Evolutionary conservation across 2,329 filamentous ascomycete species (phyloP).

Genomic region (Pseudocercospora pini-densiflorae): DNA sequence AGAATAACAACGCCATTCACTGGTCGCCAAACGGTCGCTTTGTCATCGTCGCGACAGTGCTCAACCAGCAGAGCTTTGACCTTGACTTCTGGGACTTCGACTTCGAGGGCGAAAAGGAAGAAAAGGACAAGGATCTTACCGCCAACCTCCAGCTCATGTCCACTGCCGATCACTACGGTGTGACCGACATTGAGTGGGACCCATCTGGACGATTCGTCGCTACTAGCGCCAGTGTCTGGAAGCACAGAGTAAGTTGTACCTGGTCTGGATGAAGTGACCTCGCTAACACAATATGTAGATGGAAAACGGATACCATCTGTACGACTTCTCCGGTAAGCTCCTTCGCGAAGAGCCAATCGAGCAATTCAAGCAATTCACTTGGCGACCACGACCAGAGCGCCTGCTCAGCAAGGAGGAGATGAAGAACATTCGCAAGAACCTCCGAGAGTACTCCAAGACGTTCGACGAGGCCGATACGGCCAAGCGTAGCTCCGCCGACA

Average conservation of each 20-base stretch:
- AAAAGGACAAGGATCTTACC: conserved; percentile 89
- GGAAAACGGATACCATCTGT: conserved; percentile 99
- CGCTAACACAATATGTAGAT: conserved; percentile 62
- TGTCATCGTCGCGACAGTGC: conserved; percentile 89
- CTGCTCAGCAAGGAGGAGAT: conserved; percentile 96
- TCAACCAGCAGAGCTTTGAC: conserved; percentile 91
- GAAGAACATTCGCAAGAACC: conserved; percentile 96
- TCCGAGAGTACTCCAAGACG: conserved; percentile 90
- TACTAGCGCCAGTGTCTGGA: conserved; percentile 93
- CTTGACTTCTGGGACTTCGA: conserved; percentile 98
- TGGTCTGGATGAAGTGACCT: neutral
- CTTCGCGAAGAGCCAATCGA: conserved; percentile 91
- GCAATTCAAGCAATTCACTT: conserved; percentile 97
- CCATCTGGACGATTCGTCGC: conserved; percentile 93
- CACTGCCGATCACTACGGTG: conserved; percentile 91
- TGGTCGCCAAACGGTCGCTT: conserved; percentile 97
- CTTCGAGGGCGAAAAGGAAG: conserved; percentile 91
- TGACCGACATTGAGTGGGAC: conserved; percentile 98
- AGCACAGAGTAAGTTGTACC: conserved; percentile 76
- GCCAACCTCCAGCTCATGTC: conserved; percentile 96
- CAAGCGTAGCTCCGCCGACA: conserved; percentile 90
- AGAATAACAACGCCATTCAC: conserved; percentile 99
- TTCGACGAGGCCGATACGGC: conserved; percentile 97
- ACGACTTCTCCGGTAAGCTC: conserved; percentile 90
- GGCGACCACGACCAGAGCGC: conserved; percentile 90